Evolutionary conservation across 2,329 filamentous ascomycete genomes (phyloP).

Genomic region (Fonsecaea pedrosoi): DNA sequence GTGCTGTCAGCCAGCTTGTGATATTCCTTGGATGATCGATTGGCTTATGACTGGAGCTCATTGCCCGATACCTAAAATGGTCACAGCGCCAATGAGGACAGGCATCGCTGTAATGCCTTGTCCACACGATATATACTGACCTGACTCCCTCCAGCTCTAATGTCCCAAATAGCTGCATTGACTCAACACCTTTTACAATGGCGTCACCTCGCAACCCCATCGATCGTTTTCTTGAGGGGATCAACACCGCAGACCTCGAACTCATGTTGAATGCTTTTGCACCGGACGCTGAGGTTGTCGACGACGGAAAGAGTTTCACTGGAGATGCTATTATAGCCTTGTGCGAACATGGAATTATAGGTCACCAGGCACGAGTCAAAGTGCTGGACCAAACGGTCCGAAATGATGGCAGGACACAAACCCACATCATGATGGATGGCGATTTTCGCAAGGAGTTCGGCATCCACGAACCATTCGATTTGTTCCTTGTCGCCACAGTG

Average conservation of each 20-base stretch:
- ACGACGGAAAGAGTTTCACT: conserved; percentile 31
- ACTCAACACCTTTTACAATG: conserved; percentile 14
- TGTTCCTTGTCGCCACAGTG: conserved; percentile 26
- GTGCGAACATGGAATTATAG: conserved; percentile 28
- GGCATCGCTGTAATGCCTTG: background rate
- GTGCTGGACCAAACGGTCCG: conserved; percentile 14
- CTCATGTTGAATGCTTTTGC: conserved; percentile 26
- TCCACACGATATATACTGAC: conserved; percentile 6
- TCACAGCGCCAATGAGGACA: conserved; percentile 11
- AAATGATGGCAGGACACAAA: conserved; percentile 20
- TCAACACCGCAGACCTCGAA: conserved; percentile 27
- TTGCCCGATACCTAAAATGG: background rate
- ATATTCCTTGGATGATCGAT: background rate
- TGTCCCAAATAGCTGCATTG: background rate
- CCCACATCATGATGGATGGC: conserved; percentile 32
- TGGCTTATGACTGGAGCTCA: background rate
- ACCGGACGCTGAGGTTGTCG: conserved; percentile 27
- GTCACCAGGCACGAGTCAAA: conserved; percentile 19
- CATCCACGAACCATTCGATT: conserved; percentile 31
- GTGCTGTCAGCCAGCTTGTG: conserved; percentile 25
- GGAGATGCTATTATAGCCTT: conserved; percentile 24
- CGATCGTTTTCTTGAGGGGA: conserved; percentile 24
- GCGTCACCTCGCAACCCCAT: conserved; percentile 18
- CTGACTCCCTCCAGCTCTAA: background rate
- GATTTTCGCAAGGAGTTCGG: conserved; percentile 28